These are phyloP conservation scores for Cordyceps farinosa DNA, from an alignment of 2,329 filamentous ascomycete genomes.

Conservation along the genomic window DNA sequence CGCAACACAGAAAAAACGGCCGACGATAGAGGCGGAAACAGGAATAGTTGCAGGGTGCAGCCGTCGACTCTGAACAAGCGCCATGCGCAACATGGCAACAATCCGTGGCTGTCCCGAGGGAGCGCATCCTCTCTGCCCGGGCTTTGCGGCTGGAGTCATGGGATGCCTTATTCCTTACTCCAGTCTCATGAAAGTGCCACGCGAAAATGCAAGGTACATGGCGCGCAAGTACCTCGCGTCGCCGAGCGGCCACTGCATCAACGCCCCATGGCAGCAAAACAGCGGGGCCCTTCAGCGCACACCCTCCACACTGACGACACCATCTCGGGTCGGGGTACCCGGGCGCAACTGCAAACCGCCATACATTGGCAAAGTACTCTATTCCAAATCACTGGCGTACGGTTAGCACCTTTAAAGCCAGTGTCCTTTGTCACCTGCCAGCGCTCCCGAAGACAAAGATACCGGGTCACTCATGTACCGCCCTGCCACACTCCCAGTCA, in stretches of 20 bases:
- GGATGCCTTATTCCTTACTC: conserved; percentile 11
- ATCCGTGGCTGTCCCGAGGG: background rate
- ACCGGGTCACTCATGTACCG: background rate
- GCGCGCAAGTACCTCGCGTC: background rate
- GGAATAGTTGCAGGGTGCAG: no score
- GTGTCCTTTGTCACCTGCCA: conserved; percentile 12
- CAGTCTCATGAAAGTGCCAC: no score
- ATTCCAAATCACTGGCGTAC: background rate
- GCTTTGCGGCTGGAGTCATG: conserved; percentile 14
- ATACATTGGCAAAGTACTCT: background rate
- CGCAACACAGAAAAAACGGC: background rate
- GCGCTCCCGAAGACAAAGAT: background rate
- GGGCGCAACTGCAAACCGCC: background rate
- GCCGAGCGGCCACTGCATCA: conserved; percentile 7
- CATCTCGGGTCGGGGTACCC: conserved; percentile 13
- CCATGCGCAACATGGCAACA: background rate
- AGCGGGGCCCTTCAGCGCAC: conserved; percentile 1
- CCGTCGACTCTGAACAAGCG: no score
- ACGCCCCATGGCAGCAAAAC: conserved; percentile 3
- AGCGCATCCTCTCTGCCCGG: background rate
- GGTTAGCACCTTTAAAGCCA: background rate
- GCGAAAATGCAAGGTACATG: background rate
- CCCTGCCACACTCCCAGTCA: background rate
- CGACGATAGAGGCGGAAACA: no score
- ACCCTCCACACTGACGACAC: conserved; percentile 18